A percentile compares a stretch with the other conserved stretches of the same genome.
These are phyloP conservation scores for Albatrellus ellisii DNA, from an alignment of 768 basidiomycete species.

Conservation along the genomic window DNA sequence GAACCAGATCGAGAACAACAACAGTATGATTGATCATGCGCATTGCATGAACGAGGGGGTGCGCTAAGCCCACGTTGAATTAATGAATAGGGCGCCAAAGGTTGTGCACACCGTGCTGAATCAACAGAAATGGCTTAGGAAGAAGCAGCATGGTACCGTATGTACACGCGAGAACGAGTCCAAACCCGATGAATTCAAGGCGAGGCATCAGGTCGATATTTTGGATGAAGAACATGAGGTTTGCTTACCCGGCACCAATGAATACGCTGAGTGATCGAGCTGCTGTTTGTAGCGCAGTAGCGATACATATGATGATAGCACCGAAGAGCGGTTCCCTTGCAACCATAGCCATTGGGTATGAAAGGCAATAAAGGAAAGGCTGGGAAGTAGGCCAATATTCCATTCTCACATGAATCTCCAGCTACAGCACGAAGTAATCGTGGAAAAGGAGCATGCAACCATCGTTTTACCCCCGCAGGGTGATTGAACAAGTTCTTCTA, in stretches of 20 bases:
- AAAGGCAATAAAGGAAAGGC: conserved; percentile 62
- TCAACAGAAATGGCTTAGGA: conserved; percentile 77
- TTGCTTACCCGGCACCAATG: conserved; percentile 57
- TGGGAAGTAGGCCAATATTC: conserved; percentile 51
- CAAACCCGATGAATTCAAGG: conserved; percentile 63
- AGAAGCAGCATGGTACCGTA: conserved; percentile 64
- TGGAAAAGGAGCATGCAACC: conserved; percentile 46
- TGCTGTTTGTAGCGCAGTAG: conserved; percentile 55
- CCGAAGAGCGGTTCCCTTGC: conserved; percentile 53
- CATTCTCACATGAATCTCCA: conserved; percentile 32
- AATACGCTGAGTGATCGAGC: conserved; percentile 63
- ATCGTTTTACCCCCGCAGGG: too few relatives aligned
- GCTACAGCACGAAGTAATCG: conserved; percentile 32
- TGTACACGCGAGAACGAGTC: conserved; percentile 71
- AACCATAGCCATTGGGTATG: conserved; percentile 58
- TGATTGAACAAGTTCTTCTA: too few relatives aligned
- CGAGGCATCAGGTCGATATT: neutral
- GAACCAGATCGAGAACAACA: conserved; percentile 53
- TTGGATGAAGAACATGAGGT: neutral
- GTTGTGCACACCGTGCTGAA: conserved; percentile 79
- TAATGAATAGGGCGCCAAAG: conserved; percentile 64
- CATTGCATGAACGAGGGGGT: conserved; percentile 68
- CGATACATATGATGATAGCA: conserved; percentile 54
- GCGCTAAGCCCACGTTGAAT: conserved; percentile 69
- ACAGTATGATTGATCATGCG: conserved; percentile 51